phyloP scores from a whole-genome alignment of 2,329 filamentous ascomycete genomes.

The Boeremia lycopersici region DNA sequence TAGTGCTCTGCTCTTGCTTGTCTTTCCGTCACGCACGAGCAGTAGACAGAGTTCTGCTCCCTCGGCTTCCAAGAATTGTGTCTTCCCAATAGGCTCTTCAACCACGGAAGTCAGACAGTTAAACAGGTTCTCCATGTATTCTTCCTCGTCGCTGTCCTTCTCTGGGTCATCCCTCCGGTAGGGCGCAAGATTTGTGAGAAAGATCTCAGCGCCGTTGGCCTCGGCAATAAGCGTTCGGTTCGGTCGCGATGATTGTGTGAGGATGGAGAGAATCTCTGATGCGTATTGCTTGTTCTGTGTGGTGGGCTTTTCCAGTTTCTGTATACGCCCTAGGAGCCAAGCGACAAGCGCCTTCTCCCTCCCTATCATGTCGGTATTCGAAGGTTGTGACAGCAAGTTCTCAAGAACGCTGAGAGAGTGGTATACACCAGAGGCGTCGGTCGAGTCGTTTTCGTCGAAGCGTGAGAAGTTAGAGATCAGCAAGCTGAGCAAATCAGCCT shows the following conservation, averaged over 20 bases:
- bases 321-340: slow-evolving; percentile 80
- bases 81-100: slow-evolving; percentile 76
- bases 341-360: slow-evolving; percentile 69
- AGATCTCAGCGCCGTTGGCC: slow-evolving; percentile 74
- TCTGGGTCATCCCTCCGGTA: slow-evolving; percentile 87
- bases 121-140: slow-evolving; percentile 94
- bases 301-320: slow-evolving; percentile 69
- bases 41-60: slow-evolving; percentile 90
- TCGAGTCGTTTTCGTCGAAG: slow-evolving; percentile 73
- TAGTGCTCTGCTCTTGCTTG: slow-evolving; percentile 77
- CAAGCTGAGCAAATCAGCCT: slow-evolving; percentile 74
- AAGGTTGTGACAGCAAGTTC: slow-evolving; percentile 75
- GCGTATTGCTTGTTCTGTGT: slow-evolving; percentile 95
- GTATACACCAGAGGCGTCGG: slow-evolving; percentile 85
- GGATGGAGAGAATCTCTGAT: slow-evolving; percentile 87
- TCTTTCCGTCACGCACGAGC: slow-evolving; percentile 80
- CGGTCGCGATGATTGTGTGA: slow-evolving; percentile 74
- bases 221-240: slow-evolving; percentile 69
- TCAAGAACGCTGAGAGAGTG: slow-evolving; percentile 82
- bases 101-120: slow-evolving; percentile 82
- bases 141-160: slow-evolving; percentile 86
- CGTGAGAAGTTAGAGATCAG: slow-evolving; percentile 79
- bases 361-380: slow-evolving; percentile 74
- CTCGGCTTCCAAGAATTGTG: slow-evolving; percentile 84
- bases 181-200: slow-evolving; percentile 81